Conservation (phyloP, 2,329 filamentous ascomycete genomes). For the Massarina eburnea region DNA sequence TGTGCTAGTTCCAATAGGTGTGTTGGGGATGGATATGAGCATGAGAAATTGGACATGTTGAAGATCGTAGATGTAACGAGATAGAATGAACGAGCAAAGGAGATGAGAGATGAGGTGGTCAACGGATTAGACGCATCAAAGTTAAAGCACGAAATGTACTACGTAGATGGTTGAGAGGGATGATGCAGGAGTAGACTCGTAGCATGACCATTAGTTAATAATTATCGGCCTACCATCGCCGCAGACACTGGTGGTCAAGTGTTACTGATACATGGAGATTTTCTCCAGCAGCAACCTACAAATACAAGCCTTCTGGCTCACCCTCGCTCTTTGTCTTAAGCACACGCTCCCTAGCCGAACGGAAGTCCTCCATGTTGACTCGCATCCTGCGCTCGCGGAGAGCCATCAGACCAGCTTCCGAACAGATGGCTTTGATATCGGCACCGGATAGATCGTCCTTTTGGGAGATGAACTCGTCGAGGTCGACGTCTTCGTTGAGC, state of each 20-base stretch:
- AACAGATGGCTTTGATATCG: constrained; percentile 99
- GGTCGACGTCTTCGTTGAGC: constrained; percentile 90
- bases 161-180: no score
- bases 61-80: no score
- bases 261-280: constrained; percentile 12
- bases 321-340: constrained; percentile 98
- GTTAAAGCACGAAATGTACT: no score
- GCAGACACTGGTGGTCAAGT: constrained; percentile 5
- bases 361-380: constrained; percentile 98
- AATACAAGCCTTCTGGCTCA: constrained; percentile 96
- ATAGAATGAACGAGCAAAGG: no score
- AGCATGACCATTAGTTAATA: constrained; percentile 2
- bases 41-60: no score
- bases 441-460: constrained; percentile 97
- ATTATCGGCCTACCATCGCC: constrained; percentile 6
- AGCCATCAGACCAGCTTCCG: constrained; percentile 92
- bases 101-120: no score
- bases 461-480: constrained; percentile 97
- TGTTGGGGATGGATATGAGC: no score
- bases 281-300: constrained; percentile 60
- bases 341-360: constrained; percentile 87
- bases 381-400: constrained; percentile 94
- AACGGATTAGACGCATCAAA: no score
- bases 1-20: no score
- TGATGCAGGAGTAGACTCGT: background rate